Conservation (phyloP, 495 filamentous ascomycete species). For the Aspergillus conjunctus region DNA sequence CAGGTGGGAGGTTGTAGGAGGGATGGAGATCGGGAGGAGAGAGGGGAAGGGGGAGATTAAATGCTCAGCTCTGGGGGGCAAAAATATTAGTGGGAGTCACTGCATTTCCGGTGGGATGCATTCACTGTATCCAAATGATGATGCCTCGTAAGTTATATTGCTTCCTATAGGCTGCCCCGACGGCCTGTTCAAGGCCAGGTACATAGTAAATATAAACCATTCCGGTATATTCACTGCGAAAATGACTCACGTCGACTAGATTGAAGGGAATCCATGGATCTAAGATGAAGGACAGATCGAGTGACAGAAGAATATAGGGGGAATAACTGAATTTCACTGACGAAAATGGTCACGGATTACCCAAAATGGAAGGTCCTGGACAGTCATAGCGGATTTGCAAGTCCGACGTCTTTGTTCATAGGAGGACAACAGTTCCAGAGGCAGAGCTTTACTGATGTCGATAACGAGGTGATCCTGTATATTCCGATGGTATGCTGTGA, state of each 20-base stretch:
- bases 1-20: background rate
- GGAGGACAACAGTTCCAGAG: no score
- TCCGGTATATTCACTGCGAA: background rate
- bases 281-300: no score
- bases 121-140: background rate
- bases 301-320: no score
- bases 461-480: no score
- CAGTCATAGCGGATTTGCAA: no score
- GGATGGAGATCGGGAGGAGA: conserved; percentile 1
- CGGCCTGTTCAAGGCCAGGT: background rate
- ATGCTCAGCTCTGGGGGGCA: background rate
- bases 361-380: no score
- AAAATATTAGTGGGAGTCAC: background rate
- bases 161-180: background rate
- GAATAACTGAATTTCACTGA: no score
- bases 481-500: no score
- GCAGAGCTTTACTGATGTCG: no score
- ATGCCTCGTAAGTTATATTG: background rate
- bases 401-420: no score
- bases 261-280: no score
- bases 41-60: background rate
- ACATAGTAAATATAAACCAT: background rate
- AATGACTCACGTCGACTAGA: background rate
- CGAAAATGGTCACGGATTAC: no score
- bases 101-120: background rate